These are phyloP conservation scores for Talaromyces sp. DNA, from an alignment of 2,329 filamentous ascomycete species.

Conservation along the genomic window DNA sequence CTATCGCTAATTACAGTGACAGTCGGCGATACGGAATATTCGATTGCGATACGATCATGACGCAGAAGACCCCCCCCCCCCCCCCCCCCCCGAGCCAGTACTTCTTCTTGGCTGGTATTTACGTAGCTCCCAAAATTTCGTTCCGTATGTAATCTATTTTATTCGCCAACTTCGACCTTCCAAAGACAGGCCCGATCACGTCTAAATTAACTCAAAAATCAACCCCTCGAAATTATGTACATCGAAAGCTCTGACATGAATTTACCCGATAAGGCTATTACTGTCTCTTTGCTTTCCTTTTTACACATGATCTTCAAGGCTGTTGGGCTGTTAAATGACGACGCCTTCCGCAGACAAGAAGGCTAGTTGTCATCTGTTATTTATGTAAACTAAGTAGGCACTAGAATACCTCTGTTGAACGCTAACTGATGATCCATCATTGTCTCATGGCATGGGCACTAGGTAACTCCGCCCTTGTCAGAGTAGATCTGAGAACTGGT, in stretches of 20 bases:
- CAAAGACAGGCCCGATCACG: background rate
- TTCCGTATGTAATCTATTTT: background rate
- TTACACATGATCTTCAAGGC: background rate
- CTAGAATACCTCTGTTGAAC: background rate
- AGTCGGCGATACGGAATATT: background rate
- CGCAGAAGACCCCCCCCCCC: conserved; percentile 10
- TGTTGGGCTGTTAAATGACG: background rate
- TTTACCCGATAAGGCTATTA: conserved; percentile 10
- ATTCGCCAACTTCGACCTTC: background rate
- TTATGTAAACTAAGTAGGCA: background rate
- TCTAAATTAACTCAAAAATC: background rate
- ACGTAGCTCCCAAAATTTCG: background rate
- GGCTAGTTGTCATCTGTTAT: background rate
- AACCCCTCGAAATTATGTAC: background rate
- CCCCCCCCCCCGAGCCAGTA: background rate
- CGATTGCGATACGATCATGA: background rate
- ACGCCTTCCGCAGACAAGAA: background rate
- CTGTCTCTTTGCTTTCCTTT: conserved; percentile 1
- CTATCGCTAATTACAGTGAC: background rate
- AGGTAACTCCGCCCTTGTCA: background rate
- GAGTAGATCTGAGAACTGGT: background rate
- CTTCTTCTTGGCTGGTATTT: background rate
- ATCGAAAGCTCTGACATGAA: background rate
- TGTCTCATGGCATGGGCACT: background rate
- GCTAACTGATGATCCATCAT: background rate